Conservation (phyloP, 441 rosid genomes). For the Viola pubescens region DNA sequence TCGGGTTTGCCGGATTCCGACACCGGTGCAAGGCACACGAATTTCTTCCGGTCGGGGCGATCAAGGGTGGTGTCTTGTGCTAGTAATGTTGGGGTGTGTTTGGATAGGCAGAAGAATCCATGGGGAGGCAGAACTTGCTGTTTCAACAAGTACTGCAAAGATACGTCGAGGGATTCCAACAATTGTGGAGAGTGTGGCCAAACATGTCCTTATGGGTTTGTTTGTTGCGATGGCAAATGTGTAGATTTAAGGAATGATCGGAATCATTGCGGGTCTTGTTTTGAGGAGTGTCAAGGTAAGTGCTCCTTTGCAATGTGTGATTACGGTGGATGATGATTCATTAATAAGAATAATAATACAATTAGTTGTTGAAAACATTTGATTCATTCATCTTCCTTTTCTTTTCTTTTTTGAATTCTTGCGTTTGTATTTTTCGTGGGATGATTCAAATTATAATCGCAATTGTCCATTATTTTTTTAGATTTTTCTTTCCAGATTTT, state of each 20-base stretch:
- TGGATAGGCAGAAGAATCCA: slow-evolving; percentile 25
- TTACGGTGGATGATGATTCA: slow-evolving; percentile 21
- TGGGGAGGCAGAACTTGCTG: slow-evolving; percentile 35
- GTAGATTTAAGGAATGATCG: slow-evolving; percentile 30
- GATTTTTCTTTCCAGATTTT: too few species aligned
- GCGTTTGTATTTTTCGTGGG: not conserved
- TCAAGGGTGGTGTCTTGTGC: slow-evolving; percentile 24
- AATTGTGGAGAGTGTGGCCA: slow-evolving; percentile 31
- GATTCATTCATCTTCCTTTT: not conserved
- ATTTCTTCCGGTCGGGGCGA: slow-evolving; percentile 22
- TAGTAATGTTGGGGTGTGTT: slow-evolving; percentile 21
- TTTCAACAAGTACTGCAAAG: slow-evolving; percentile 23
- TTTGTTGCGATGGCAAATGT: slow-evolving; percentile 31
- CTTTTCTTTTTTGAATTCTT: not conserved
- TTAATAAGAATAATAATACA: too few species aligned
- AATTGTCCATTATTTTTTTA: too few species aligned
- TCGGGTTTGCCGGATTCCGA: slow-evolving; percentile 9
- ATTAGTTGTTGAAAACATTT: not conserved
- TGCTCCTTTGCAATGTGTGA: slow-evolving; percentile 34
- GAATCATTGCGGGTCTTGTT: slow-evolving; percentile 35
- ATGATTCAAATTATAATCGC: too few species aligned
- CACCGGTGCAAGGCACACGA: slow-evolving; percentile 17
- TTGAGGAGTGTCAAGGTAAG: slow-evolving; percentile 22
- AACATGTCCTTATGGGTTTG: slow-evolving; percentile 25
- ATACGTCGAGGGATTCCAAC: slow-evolving; percentile 25